phyloP scores from a whole-genome alignment of 73 alveolate genomes.

The Diophrys sp. region DNA sequence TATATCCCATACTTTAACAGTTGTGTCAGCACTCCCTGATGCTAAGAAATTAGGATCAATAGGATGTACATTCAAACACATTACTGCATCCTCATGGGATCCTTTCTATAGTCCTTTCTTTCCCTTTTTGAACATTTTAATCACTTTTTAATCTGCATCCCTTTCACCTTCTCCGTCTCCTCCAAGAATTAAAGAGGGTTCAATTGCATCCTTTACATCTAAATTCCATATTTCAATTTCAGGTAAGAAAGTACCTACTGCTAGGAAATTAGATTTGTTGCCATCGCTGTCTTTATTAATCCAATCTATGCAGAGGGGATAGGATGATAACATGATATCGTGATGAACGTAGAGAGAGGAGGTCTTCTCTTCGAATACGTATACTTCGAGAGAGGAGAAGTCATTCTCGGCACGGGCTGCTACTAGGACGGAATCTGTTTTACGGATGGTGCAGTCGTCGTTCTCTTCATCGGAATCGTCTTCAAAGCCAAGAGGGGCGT shows the following conservation, averaged over 20 bases:
- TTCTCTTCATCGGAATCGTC: conserved; percentile 89
- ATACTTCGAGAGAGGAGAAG: conserved; percentile 89
- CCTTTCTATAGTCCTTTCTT: conserved; percentile 69
- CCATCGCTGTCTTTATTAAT: conserved; percentile 53
- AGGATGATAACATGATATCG: conserved; percentile 89
- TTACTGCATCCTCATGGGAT: conserved; percentile 94
- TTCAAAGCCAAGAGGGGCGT: conserved; percentile 65
- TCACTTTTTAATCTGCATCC: conserved; percentile 26
- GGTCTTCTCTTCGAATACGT: conserved; percentile 90
- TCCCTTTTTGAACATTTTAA: conserved; percentile 57
- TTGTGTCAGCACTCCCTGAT: conserved; percentile 95
- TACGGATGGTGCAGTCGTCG: conserved; percentile 92
- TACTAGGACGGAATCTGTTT: conserved; percentile 87
- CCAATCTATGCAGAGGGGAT: conserved; percentile 97
- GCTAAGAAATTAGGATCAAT: conserved; percentile 83
- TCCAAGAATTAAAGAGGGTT: conserved; percentile 90
- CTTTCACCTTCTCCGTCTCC: conserved; percentile 58
- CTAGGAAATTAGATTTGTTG: conserved; percentile 78
- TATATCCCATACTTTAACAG: conserved; percentile 95
- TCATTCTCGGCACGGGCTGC: conserved; percentile 95
- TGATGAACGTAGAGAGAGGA: conserved; percentile 94
- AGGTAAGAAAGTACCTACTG: conserved; percentile 94
- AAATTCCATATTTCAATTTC: conserved; percentile 97
- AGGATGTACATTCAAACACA: conserved; percentile 78
- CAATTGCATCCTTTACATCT: conserved; percentile 84